A percentile compares a stretch with the other conserved stretches of the same genome.
Evolutionary conservation across 345 rosid genomes (phyloP).

Genomic region (Syzygium jambos): DNA sequence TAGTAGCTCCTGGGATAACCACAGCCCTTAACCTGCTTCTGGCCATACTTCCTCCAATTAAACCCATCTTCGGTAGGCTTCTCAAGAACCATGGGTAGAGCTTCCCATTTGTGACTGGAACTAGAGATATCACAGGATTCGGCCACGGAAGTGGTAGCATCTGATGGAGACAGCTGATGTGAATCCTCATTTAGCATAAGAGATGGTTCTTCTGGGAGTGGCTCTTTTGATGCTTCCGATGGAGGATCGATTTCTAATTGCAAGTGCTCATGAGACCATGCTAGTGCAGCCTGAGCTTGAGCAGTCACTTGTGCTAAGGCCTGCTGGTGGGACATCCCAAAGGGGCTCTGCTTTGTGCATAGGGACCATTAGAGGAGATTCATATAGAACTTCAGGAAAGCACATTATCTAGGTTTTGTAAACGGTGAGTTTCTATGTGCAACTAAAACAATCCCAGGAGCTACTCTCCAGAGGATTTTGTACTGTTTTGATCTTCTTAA

Average conservation of each 20-base stretch:
- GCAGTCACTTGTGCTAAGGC: constrained; percentile 79
- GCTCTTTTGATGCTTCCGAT: constrained; percentile 12
- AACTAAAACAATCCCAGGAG: neutral
- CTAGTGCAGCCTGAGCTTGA: constrained; percentile 65
- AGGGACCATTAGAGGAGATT: constrained; percentile 9
- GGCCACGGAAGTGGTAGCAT: constrained; percentile 20
- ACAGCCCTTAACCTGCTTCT: constrained; percentile 92
- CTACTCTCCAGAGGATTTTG: neutral
- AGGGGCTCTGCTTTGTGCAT: constrained; percentile 49
- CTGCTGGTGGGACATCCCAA: constrained; percentile 77
- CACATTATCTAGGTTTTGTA: neutral
- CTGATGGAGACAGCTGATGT: constrained; percentile 30
- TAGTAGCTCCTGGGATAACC: constrained; percentile 97
- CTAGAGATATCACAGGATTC: constrained; percentile 41
- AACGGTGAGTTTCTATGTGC: neutral
- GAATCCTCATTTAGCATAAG: constrained; percentile 25
- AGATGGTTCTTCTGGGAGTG: constrained; percentile 19
- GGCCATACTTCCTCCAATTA: constrained; percentile 95
- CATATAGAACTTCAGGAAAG: neutral
- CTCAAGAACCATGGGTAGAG: constrained; percentile 34
- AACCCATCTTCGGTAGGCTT: constrained; percentile 93
- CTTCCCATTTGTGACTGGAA: constrained; percentile 46
- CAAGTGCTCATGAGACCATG: constrained; percentile 29
- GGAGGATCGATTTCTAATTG: constrained; percentile 30
- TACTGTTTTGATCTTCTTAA: neutral